These are phyloP conservation scores for Pontederia crassipes DNA, from an alignment of 176 grass and related monocot genomes.

Conservation along the genomic window DNA sequence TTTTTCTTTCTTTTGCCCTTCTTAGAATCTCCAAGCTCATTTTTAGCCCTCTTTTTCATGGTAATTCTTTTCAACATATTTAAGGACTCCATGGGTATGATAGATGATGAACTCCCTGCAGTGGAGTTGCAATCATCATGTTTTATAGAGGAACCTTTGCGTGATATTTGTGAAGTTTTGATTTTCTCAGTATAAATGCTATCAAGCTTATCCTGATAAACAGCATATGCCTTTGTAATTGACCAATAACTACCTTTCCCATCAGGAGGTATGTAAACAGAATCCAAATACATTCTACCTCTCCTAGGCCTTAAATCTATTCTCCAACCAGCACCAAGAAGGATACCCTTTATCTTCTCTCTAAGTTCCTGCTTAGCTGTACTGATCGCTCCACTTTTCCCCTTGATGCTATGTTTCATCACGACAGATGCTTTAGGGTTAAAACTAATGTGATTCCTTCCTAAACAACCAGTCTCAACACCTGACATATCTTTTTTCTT, in stretches of 20 bases:
- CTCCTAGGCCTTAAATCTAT: constrained; percentile 81
- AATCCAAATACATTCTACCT: constrained; percentile 70
- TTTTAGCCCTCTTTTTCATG: constrained; percentile 48
- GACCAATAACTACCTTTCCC: constrained; percentile 88
- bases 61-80: constrained; percentile 76
- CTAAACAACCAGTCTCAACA: constrained; percentile 10
- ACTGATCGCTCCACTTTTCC: neutral
- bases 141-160: constrained; percentile 18
- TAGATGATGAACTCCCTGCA: neutral
- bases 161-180: neutral
- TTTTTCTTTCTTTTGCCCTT: constrained; percentile 34
- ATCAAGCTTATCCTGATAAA: constrained; percentile 54
- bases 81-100: constrained; percentile 56
- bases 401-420: neutral
- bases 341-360: constrained; percentile 66
- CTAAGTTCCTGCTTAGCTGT: constrained; percentile 63
- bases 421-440: neutral
- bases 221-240: constrained; percentile 90
- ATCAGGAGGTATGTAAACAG: constrained; percentile 80
- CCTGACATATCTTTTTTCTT: constrained; percentile 7
- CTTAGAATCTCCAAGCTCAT: constrained; percentile 29
- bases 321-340: constrained; percentile 72
- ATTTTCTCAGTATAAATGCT: constrained; percentile 23
- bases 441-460: neutral
- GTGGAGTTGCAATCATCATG: constrained; percentile 24